These are phyloP conservation scores for Yarrowia sp. DNA, from an alignment of 805 yeast species.

Conservation along the genomic window DNA sequence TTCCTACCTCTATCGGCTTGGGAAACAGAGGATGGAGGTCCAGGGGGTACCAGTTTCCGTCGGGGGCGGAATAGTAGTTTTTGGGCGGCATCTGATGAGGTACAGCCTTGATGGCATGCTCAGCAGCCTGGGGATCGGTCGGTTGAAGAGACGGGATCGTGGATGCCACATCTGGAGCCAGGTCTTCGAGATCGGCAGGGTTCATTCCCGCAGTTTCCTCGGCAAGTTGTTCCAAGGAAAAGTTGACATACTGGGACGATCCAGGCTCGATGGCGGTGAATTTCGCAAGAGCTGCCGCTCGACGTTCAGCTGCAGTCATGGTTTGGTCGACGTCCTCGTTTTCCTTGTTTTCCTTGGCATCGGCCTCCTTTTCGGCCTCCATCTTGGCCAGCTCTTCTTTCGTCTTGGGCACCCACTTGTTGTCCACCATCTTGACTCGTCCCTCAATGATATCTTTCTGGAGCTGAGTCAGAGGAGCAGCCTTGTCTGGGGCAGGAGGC, in stretches of 20 bases:
- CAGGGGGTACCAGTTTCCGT: conserved; percentile 4
- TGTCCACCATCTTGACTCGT: background rate
- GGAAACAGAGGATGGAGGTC: background rate
- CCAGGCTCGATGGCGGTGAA: no score
- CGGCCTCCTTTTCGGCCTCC: background rate
- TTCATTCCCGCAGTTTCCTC: no score
- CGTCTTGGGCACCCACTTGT: background rate
- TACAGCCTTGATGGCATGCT: background rate
- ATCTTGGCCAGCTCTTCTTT: background rate
- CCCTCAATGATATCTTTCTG: conserved; percentile 6
- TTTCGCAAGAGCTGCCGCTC: no score
- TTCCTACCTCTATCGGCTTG: background rate
- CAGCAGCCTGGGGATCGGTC: background rate
- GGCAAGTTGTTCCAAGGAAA: no score
- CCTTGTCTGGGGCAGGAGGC: background rate
- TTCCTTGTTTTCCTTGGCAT: no score
- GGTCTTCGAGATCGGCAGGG: no score
- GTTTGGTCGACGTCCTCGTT: no score
- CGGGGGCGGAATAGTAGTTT: background rate
- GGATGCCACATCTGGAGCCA: no score
- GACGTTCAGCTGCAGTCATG: no score
- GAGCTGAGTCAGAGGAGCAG: background rate
- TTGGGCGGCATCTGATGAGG: background rate
- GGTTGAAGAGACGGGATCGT: background rate
- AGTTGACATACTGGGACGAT: no score